phyloP scores from a whole-genome alignment of 2,329 filamentous ascomycete genomes.

The Lizonia empirigonia region DNA sequence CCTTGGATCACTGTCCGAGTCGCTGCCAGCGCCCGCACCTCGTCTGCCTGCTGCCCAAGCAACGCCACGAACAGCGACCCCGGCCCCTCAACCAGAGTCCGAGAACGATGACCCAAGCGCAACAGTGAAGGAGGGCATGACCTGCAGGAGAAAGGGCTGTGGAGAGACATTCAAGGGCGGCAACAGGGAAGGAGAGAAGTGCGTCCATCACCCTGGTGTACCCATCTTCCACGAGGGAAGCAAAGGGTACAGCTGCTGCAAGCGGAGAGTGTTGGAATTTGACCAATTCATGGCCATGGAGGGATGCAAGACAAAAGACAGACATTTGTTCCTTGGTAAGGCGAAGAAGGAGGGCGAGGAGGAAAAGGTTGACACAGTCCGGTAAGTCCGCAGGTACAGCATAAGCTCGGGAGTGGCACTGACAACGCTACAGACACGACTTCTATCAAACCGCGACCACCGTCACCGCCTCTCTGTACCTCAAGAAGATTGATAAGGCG shows the following conservation, averaged over 20 bases:
- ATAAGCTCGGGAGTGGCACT: neutral
- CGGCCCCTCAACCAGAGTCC: constrained; percentile 56
- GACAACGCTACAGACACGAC: constrained; percentile 65
- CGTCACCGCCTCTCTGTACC: constrained; percentile 89
- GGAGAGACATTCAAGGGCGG: constrained; percentile 65
- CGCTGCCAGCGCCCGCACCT: constrained; percentile 41
- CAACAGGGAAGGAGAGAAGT: constrained; percentile 70
- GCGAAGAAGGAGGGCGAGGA: constrained; percentile 72
- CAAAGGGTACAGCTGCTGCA: constrained; percentile 97
- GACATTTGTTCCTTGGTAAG: constrained; percentile 84
- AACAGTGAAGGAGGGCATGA: constrained; percentile 73
- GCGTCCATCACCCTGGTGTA: constrained; percentile 84
- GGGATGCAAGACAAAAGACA: constrained; percentile 81
- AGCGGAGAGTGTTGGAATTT: constrained; percentile 92
- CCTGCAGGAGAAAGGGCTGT: constrained; percentile 80
- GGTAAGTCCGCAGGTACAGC: constrained; percentile 54
- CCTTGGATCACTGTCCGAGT: constrained; percentile 39
- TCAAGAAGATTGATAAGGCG: constrained; percentile 94
- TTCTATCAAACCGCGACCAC: constrained; percentile 90
- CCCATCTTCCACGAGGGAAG: constrained; percentile 98
- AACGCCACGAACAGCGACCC: constrained; percentile 30
- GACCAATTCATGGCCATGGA: constrained; percentile 97
- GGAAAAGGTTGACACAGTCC: constrained; percentile 77
- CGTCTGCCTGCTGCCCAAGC: constrained; percentile 42
- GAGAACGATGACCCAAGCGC: constrained; percentile 84